phyloP scores from a whole-genome alignment of 192 early-diverging fungal genomes.

The Rhizoclosmatium globosum region DNA sequence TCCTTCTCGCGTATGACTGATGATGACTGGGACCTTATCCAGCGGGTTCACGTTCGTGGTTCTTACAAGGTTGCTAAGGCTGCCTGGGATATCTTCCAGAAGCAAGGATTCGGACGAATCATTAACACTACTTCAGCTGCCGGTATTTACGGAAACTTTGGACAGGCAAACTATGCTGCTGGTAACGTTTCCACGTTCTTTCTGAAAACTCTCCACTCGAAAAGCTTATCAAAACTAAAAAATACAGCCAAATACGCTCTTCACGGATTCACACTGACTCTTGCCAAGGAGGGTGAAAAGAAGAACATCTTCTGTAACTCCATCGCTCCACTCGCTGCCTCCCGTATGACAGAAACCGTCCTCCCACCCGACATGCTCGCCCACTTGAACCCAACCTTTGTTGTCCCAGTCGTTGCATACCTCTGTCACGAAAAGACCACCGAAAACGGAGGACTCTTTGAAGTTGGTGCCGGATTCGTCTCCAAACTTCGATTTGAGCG shows the following conservation, averaged over 20 bases:
- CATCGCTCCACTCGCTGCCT: slow-evolving; percentile 97
- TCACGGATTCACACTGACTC: slow-evolving; percentile 87
- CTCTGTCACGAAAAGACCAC: slow-evolving; percentile 82
- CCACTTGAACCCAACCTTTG: slow-evolving; percentile 95
- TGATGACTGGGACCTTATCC: slow-evolving; percentile 95
- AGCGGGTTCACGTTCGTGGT: slow-evolving; percentile 91
- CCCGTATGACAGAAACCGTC: slow-evolving; percentile 89
- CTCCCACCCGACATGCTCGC: slow-evolving; percentile 96
- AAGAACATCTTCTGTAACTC: slow-evolving; percentile 92
- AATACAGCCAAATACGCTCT: slow-evolving; percentile 89
- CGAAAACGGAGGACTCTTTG: slow-evolving; percentile 90
- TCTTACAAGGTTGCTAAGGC: slow-evolving; percentile 97
- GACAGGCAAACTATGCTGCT: slow-evolving; percentile 86
- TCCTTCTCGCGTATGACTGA: slow-evolving; percentile 97
- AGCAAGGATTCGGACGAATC: slow-evolving; percentile 93
- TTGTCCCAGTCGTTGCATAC: slow-evolving; percentile 92
- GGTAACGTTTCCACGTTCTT: slow-evolving; percentile 51
- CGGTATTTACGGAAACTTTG: slow-evolving; percentile 99
- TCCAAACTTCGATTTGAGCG: slow-evolving; percentile 94
- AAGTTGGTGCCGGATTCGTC: slow-evolving; percentile 95
- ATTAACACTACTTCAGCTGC: slow-evolving; percentile 96
- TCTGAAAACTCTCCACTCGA: background rate
- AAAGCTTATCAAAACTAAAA: no score
- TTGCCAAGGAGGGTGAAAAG: slow-evolving; percentile 93
- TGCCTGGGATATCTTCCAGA: slow-evolving; percentile 94